Evolutionary conservation across 1,284 basidiomycete genomes (phyloP), one percentile per base, ranked within the genome.

Genomic region (Athelia sp.): DNA sequence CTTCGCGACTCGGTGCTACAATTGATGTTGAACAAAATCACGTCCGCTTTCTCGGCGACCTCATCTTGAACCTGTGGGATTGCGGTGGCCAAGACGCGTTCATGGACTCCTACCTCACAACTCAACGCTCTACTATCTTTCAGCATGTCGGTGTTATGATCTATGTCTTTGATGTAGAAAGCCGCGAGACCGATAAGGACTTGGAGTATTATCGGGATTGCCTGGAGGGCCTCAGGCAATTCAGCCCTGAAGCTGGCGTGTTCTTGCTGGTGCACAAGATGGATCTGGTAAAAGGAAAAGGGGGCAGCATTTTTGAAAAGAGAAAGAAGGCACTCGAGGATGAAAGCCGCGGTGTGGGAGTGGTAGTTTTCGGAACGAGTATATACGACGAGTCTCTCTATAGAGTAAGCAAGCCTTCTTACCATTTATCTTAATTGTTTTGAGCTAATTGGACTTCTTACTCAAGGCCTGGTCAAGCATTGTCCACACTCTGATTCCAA

Each of bases 321-420:
- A 88, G 86, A 68, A 75, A 73, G 53, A 74, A 73, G 53, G 88
- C 90, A 56, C 67, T 93, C 50, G 69, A 80, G 58, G 78, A 79
- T 50, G 81, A 81, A 13, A 87, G 86, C 55, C 80, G 71, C 2
- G 79, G 78, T 48, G 71, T 73, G 2, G 62, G 67, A 19, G 72
- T 87, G 49, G 82, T 78, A 22, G 81, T 90, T 6, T 95, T 95
- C 61, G 91, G 90, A n/a, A 99, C 96, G 19, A 95, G 90, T 60
- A 99, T 99, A 56, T 98, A 95, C 72, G 95, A 99, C 66, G 96
- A 99, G 68, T 94, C 90, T 55, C 70, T 99, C 43, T 99, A 99
- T 75, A 92, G 90, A 76, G 95, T 89, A 62, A 55, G 78, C 62
- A 11, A 13, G 40, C 19, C 26, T 13, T 11, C 36, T 35, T 43